Evolutionary conservation across 805 yeast species (phyloP).

Genomic region (Sugiyamaella smithiae): DNA sequence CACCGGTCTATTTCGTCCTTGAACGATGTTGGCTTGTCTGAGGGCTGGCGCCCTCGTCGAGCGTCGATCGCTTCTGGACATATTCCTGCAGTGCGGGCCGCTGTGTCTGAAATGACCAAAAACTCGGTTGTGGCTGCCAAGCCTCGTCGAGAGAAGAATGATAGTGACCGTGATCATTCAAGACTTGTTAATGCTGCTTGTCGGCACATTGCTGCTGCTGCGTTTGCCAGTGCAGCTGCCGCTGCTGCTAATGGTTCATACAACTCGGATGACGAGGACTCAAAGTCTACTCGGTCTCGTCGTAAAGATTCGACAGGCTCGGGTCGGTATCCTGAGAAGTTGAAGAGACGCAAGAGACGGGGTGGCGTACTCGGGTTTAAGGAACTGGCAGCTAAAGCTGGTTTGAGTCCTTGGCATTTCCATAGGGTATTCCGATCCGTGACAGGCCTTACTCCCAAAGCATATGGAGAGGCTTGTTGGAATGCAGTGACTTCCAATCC

Average conservation of each 20-base stretch:
- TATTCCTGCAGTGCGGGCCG: conserved; percentile 24
- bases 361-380: conserved; percentile 56
- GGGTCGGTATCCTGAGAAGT: conserved; percentile 6
- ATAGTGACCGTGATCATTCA: conserved; percentile 63
- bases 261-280: conserved; percentile 22
- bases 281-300: conserved; percentile 4
- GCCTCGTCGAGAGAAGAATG: conserved; percentile 7
- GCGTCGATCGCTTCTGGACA: conserved; percentile 28
- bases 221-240: conserved; percentile 46
- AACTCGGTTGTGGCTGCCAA: not conserved
- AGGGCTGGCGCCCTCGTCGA: conserved; percentile 23
- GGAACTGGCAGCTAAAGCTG: conserved; percentile 81
- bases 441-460: conserved; percentile 84
- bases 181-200: conserved; percentile 74
- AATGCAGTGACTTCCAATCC: conserved; percentile 29
- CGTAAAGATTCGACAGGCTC: not conserved
- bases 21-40: conserved; percentile 2
- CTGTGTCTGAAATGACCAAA: conserved; percentile 16
- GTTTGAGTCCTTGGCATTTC: conserved; percentile 88
- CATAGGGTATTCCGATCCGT: conserved; percentile 85
- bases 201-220: conserved; percentile 79
- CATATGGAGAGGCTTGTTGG: conserved; percentile 81
- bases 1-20: conserved; percentile 10
- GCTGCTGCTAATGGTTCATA: conserved; percentile 29
- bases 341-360: conserved; percentile 34